phyloP scores from a whole-genome alignment of 2,329 filamentous ascomycete genomes.

The Botrytis medusae region DNA sequence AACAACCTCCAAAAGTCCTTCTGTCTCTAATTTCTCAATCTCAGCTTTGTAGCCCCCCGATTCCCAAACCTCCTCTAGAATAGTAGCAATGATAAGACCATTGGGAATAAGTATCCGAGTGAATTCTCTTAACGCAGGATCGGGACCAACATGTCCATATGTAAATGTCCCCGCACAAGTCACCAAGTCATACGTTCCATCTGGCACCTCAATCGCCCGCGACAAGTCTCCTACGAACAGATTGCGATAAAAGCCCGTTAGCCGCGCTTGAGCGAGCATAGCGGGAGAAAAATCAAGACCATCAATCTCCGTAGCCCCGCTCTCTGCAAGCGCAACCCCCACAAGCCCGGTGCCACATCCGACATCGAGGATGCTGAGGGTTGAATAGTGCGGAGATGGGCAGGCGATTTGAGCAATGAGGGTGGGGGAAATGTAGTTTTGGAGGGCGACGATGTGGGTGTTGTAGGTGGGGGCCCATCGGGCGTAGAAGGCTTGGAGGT shows the following conservation, averaged over 20 bases:
- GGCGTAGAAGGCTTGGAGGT: background rate
- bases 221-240: background rate
- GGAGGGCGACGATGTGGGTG: background rate
- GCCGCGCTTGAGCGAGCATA: background rate
- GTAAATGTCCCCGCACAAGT: background rate
- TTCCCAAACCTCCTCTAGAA: background rate
- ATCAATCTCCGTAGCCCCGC: background rate
- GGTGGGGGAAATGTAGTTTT: background rate
- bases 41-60: background rate
- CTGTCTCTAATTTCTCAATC: background rate
- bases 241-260: background rate
- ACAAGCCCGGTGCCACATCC: background rate
- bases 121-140: background rate
- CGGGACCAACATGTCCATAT: background rate
- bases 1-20: background rate
- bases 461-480: background rate
- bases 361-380: background rate
- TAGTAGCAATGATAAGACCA: background rate
- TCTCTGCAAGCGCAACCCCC: background rate
- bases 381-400: background rate
- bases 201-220: background rate
- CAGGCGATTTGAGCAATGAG: background rate
- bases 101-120: background rate
- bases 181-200: background rate
- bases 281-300: background rate